Conservation (phyloP, 2,329 filamentous ascomycete species). For the Fusarium penzigii region DNA sequence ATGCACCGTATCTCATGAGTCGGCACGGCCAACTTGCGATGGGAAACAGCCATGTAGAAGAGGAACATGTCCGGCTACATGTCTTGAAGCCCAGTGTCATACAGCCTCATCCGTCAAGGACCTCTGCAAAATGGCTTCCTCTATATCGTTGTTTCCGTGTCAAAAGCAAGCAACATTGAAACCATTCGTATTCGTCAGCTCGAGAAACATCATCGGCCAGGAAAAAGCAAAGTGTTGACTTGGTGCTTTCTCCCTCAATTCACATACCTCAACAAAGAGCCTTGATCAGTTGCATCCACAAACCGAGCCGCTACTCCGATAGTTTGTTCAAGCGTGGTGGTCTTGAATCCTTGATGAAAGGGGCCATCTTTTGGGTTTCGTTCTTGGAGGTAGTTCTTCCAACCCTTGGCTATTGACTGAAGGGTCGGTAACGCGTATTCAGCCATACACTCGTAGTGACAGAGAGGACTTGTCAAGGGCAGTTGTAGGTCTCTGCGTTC, state of each 20-base stretch:
- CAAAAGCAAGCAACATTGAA: slow-evolving; percentile 40
- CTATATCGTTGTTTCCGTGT: slow-evolving; percentile 8
- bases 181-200: slow-evolving; percentile 36
- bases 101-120: too few species aligned
- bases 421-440: too few species aligned
- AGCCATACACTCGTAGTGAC: not conserved
- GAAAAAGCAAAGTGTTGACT: not conserved
- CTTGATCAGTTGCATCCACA: slow-evolving; percentile 27
- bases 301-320: slow-evolving; percentile 24
- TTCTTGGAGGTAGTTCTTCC: too few species aligned
- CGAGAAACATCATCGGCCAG: slow-evolving; percentile 27
- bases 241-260: not conserved
- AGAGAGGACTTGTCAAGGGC: slow-evolving; percentile 35
- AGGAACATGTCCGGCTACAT: too few species aligned
- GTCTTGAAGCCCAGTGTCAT: too few species aligned
- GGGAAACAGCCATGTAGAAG: too few species aligned
- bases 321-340: slow-evolving; percentile 29
- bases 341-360: slow-evolving; percentile 30
- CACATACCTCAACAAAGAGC: slow-evolving; percentile 31
- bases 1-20: too few species aligned
- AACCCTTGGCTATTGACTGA: too few species aligned
- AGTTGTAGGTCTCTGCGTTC: slow-evolving; percentile 38
- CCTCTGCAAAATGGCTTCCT: not conserved
- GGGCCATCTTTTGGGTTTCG: not conserved
- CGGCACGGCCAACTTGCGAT: too few species aligned